A percentile compares a stretch with the other conserved stretches of the same genome.
phyloP scores from a whole-genome alignment of 768 basidiomycete genomes.

The Collybia sp. region DNA sequence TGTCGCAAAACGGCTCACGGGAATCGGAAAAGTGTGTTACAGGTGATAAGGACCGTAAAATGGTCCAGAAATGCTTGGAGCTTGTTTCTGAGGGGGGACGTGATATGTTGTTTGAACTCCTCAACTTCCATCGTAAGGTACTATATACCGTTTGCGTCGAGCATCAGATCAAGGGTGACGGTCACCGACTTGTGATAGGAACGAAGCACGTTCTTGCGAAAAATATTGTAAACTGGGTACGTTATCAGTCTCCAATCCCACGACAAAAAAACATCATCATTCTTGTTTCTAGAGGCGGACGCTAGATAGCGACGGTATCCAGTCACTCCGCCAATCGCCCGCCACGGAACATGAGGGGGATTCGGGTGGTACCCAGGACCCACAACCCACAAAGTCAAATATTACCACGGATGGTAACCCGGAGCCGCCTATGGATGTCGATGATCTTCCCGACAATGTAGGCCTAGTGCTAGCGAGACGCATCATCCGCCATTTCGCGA shows the following conservation, averaged over 20 bases:
- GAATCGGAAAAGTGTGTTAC: background rate
- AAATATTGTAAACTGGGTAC: slow-evolving; percentile 18
- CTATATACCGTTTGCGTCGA: slow-evolving; percentile 19
- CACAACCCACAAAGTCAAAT: background rate
- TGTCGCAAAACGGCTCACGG: background rate
- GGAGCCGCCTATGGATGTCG: background rate
- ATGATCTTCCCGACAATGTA: background rate
- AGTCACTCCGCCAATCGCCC: background rate
- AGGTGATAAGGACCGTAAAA: background rate
- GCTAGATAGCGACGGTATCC: background rate
- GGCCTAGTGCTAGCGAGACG: background rate
- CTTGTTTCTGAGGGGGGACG: slow-evolving; percentile 5
- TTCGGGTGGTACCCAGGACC: no score
- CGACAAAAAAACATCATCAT: background rate
- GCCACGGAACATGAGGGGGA: no score
- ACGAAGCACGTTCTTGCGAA: slow-evolving; percentile 15
- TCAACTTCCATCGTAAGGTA: slow-evolving; percentile 10
- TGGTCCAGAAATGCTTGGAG: slow-evolving; percentile 6
- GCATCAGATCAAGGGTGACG: slow-evolving; percentile 9
- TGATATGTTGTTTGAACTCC: slow-evolving; percentile 7
- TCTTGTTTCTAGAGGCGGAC: slow-evolving; percentile 3
- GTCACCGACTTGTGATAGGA: slow-evolving; percentile 13
- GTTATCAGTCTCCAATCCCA: slow-evolving; percentile 1
- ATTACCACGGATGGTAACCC: background rate
- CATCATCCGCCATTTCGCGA: slow-evolving; percentile 3